Evolutionary conservation across 108 stramenopile species (phyloP).

Genomic region (Parietichytrium sp.): DNA sequence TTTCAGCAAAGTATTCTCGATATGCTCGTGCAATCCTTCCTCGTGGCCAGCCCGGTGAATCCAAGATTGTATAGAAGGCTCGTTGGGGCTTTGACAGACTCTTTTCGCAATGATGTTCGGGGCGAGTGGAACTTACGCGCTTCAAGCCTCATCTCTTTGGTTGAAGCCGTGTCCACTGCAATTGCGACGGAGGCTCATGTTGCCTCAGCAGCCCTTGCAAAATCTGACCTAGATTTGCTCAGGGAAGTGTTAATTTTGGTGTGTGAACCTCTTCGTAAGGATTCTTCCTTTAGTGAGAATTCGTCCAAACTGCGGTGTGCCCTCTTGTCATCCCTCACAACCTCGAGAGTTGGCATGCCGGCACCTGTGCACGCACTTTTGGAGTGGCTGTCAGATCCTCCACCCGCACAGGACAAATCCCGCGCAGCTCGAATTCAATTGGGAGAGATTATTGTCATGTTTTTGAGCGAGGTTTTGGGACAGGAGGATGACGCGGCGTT

Average conservation of each 20-base stretch:
- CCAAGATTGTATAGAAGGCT: neutral
- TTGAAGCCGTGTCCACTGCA: constrained; percentile 18
- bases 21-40: neutral
- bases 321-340: neutral
- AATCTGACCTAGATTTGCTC: constrained; percentile 12
- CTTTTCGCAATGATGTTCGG: neutral
- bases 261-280: neutral
- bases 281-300: neutral
- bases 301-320: neutral
- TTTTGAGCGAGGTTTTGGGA: constrained; percentile 15
- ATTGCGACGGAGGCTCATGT: constrained; percentile 16
- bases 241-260: neutral
- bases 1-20: constrained; percentile 1
- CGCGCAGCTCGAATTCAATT: neutral
- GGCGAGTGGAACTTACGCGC: neutral
- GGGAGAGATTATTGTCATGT: constrained; percentile 26
- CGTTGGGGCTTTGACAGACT: neutral
- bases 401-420: neutral
- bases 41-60: constrained; percentile 20
- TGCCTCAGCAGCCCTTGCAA: neutral
- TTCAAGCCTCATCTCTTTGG: neutral
- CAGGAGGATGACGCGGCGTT: constrained; percentile 4
- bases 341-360: neutral
- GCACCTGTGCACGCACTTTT: constrained; percentile 4
- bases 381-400: constrained; percentile 20